phyloP scores from a whole-genome alignment of 805 yeast genomes.

The Teunomyces lycoperdinae region DNA sequence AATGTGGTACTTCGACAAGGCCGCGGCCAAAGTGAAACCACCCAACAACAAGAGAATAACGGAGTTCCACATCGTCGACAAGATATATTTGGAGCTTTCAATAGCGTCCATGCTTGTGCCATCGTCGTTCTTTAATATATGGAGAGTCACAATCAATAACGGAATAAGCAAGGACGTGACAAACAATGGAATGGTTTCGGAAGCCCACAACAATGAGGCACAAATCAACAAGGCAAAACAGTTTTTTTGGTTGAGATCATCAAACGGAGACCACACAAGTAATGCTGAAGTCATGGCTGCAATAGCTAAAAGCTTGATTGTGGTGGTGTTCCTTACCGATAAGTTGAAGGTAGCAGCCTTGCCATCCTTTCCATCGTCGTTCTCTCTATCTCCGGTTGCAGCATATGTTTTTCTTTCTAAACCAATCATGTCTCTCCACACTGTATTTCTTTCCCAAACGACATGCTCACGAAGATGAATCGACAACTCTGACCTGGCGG shows the following conservation, averaged over 20 bases:
- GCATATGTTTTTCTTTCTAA: conserved; percentile 40
- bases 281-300: conserved; percentile 42
- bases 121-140: conserved; percentile 59
- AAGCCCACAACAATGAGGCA: conserved; percentile 91
- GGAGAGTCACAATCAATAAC: conserved; percentile 67
- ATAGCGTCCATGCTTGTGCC: conserved; percentile 44
- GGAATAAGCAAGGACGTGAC: conserved; percentile 87
- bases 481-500: conserved; percentile 53
- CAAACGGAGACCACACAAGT: conserved; percentile 29
- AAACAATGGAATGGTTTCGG: conserved; percentile 89
- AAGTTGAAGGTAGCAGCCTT: conserved; percentile 16
- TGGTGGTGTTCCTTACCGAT: conserved; percentile 31
- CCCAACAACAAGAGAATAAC: conserved; percentile 51
- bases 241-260: conserved; percentile 33
- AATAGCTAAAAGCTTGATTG: conserved; percentile 48
- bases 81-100: conserved; percentile 43
- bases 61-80: conserved; percentile 52
- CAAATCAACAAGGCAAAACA: conserved; percentile 78
- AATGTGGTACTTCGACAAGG: conserved; percentile 51
- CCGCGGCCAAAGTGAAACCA: conserved; percentile 55
- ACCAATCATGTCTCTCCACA: conserved; percentile 57
- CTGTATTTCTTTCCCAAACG: conserved; percentile 55
- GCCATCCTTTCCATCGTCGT: conserved; percentile 7
- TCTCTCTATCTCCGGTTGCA: conserved; percentile 15
- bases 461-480: conserved; percentile 55